A percentile compares a stretch with the other conserved stretches of the same genome.
Conservation (phyloP, 768 basidiomycete species). For the Tulasnella sp. region DNA sequence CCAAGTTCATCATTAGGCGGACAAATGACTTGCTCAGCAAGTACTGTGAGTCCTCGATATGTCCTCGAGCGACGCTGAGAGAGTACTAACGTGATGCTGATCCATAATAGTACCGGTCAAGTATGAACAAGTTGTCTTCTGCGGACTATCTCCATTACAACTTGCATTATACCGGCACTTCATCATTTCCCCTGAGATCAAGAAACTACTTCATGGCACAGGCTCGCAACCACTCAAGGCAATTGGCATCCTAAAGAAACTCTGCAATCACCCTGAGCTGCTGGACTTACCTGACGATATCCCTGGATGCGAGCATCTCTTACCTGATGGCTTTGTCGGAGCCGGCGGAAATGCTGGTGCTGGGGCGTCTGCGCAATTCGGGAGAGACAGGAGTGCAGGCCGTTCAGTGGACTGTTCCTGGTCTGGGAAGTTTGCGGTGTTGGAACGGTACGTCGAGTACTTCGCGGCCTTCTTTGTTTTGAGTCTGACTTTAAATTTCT, state of each 20-base stretch:
- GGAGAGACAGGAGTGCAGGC: slow-evolving; percentile 13
- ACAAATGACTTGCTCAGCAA: slow-evolving; percentile 93
- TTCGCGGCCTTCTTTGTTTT: background rate
- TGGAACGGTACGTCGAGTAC: slow-evolving; percentile 66
- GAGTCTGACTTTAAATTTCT: background rate
- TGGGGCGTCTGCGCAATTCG: slow-evolving; percentile 3
- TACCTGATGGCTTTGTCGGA: slow-evolving; percentile 73
- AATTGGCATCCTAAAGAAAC: slow-evolving; percentile 87
- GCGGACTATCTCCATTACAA: slow-evolving; percentile 74
- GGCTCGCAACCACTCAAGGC: slow-evolving; percentile 94
- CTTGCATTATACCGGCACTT: slow-evolving; percentile 78
- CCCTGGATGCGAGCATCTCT: slow-evolving; percentile 64
- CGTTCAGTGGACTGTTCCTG: slow-evolving; percentile 58
- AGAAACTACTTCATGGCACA: slow-evolving; percentile 72
- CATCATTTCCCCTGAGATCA: slow-evolving; percentile 87
- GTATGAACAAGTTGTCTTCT: slow-evolving; percentile 97
- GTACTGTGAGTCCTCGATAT: slow-evolving; percentile 45
- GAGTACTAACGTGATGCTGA: background rate
- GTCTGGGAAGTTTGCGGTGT: slow-evolving; percentile 84
- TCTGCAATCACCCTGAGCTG: slow-evolving; percentile 91
- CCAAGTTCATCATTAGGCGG: slow-evolving; percentile 87
- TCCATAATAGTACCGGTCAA: slow-evolving; percentile 78
- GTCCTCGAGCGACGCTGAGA: background rate
- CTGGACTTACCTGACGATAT: slow-evolving; percentile 78
- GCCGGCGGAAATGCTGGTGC: slow-evolving; percentile 29